Percentiles rank a stretch among this genome's conserved stretches.
phyloP scores from a whole-genome alignment of 306 rosid genomes.

The Glycine soja region DNA sequence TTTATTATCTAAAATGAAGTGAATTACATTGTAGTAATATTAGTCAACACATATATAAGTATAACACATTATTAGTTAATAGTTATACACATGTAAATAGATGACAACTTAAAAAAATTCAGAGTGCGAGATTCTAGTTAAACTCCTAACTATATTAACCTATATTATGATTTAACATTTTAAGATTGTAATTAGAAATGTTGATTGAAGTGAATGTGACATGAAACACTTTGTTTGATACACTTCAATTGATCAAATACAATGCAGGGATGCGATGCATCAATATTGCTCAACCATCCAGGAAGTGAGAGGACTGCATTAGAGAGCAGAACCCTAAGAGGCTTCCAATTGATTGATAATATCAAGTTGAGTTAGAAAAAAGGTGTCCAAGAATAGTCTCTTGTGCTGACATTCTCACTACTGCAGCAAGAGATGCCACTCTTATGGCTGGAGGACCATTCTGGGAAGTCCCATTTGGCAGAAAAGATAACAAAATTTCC shows the following conservation, averaged over 20 bases:
- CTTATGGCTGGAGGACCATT: conserved; percentile 84
- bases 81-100: too few relatives aligned
- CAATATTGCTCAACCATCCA: conserved; percentile 64
- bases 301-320: conserved; percentile 71
- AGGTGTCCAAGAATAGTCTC: conserved; percentile 82
- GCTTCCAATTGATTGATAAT: conserved; percentile 74
- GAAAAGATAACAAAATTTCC: conserved; percentile 73
- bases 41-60: too few relatives aligned
- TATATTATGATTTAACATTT: neutral
- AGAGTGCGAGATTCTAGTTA: too few relatives aligned
- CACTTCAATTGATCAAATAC: conserved; percentile 13
- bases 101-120: too few relatives aligned
- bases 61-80: too few relatives aligned
- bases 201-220: conserved; percentile 12
- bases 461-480: conserved; percentile 90
- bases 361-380: conserved; percentile 71
- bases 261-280: conserved; percentile 85
- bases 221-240: conserved; percentile 13
- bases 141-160: too few relatives aligned
- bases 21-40: too few relatives aligned
- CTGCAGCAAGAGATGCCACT: conserved; percentile 89
- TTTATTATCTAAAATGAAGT: too few relatives aligned
- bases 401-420: conserved; percentile 86
- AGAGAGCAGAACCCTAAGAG: conserved; percentile 75
- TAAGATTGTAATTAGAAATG: neutral